Percentiles rank a stretch among this genome's conserved stretches.
Conservation (phyloP, 2,329 filamentous ascomycete genomes). For the Stagonosporopsis chrysanthemi region DNA sequence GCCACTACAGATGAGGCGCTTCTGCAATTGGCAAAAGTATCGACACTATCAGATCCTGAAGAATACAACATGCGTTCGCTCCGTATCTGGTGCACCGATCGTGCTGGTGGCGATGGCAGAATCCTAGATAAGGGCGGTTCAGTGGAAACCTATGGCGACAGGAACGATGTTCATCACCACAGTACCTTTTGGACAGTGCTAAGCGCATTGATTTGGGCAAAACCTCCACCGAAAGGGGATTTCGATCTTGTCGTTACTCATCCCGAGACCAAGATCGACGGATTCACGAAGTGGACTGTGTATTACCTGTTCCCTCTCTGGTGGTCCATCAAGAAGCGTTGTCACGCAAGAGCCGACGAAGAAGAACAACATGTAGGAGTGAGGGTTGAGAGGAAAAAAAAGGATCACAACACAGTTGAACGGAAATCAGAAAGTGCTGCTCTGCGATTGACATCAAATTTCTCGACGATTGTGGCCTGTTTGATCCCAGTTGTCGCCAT, state of each 20-base stretch:
- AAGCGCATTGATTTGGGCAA: background rate
- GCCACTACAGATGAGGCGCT: background rate
- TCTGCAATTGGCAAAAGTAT: background rate
- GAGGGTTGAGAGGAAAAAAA: background rate
- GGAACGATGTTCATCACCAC: background rate
- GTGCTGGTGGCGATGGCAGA: background rate
- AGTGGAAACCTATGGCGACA: background rate
- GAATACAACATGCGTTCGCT: constrained; percentile 2
- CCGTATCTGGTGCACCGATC: background rate
- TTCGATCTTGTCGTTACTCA: background rate
- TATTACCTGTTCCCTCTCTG: background rate
- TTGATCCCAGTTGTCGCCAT: constrained; percentile 5
- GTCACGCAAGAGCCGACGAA: background rate
- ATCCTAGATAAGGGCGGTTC: background rate
- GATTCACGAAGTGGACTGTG: constrained; percentile 3
- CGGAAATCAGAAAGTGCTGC: background rate
- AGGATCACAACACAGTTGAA: background rate
- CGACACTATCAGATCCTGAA: constrained; percentile 7
- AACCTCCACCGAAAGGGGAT: background rate
- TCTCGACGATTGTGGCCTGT: constrained; percentile 2
- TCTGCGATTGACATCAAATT: background rate
- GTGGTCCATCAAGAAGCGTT: background rate
- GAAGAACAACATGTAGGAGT: background rate
- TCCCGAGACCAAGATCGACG: constrained; percentile 2
- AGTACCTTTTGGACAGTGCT: background rate